These are phyloP conservation scores for Bipolaris victoriae DNA, from an alignment of 2,329 filamentous ascomycete species.

Conservation along the genomic window DNA sequence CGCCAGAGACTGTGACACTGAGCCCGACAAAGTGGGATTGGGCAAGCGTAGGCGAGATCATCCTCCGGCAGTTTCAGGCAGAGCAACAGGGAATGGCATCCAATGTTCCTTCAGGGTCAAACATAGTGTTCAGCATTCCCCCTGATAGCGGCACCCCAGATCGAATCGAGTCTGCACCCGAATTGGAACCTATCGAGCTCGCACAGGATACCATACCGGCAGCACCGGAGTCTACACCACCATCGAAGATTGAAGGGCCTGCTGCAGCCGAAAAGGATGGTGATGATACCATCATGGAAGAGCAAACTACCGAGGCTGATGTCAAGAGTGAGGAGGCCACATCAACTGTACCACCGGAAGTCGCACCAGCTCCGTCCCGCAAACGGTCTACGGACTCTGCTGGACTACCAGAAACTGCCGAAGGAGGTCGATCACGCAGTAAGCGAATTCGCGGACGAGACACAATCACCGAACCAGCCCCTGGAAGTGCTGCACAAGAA, in stretches of 20 bases:
- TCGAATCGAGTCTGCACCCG: constrained; percentile 2
- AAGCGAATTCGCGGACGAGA: constrained; percentile 67
- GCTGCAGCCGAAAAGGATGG: constrained; percentile 12
- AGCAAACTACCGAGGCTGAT: constrained; percentile 18
- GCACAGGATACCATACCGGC: constrained; percentile 13
- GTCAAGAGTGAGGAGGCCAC: constrained; percentile 27
- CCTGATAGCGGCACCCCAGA: constrained; percentile 31
- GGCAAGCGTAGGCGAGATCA: constrained; percentile 56
- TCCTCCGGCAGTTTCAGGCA: constrained; percentile 53
- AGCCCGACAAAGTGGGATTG: constrained; percentile 52
- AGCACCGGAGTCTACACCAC: constrained; percentile 10
- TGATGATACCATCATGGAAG: constrained; percentile 31
- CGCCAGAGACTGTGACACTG: constrained; percentile 47
- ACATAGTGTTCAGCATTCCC: constrained; percentile 53
- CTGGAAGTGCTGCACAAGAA: constrained; percentile 58
- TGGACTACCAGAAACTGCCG: constrained; percentile 62
- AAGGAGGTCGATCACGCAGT: constrained; percentile 64
- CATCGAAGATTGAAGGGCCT: constrained; percentile 10
- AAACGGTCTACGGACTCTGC: constrained; percentile 68
- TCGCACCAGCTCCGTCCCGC: constrained; percentile 53
- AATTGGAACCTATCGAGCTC: constrained; percentile 7
- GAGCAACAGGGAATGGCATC: constrained; percentile 47
- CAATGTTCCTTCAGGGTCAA: constrained; percentile 45
- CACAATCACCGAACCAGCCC: constrained; percentile 56
- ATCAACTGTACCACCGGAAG: constrained; percentile 33